Conservation (phyloP, 2,329 filamentous ascomycete species). For the Colletotrichum sp. region DNA sequence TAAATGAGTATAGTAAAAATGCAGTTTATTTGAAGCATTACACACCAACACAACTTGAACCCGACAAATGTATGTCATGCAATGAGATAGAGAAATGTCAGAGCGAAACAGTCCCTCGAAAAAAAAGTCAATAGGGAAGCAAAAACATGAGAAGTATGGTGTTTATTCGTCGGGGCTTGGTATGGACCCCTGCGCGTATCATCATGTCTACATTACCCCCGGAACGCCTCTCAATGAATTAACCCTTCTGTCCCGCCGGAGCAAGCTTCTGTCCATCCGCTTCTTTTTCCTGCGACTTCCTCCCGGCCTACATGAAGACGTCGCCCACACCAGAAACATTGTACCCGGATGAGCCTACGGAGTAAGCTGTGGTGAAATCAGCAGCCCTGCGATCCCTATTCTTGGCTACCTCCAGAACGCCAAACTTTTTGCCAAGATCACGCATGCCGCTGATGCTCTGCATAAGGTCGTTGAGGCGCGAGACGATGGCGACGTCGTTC, state of each 20-base stretch:
- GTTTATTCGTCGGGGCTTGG: neutral
- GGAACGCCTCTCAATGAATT: slow-evolving; percentile 9
- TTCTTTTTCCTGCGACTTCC: neutral
- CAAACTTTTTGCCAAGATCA: slow-evolving; percentile 77
- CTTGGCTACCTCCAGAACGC: slow-evolving; percentile 55
- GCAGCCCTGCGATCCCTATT: slow-evolving; percentile 12
- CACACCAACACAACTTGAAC: neutral
- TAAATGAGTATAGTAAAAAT: neutral
- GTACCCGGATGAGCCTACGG: slow-evolving; percentile 21
- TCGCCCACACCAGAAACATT: slow-evolving; percentile 26
- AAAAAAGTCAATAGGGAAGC: neutral
- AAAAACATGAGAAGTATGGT: neutral
- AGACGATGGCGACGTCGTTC: slow-evolving; percentile 83
- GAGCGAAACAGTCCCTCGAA: neutral
- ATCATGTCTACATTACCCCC: slow-evolving; percentile 13
- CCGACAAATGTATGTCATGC: neutral
- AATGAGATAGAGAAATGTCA: neutral
- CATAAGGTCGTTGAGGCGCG: slow-evolving; percentile 77
- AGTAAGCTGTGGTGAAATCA: neutral
- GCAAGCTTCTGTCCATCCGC: neutral
- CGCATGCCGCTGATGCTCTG: slow-evolving; percentile 73
- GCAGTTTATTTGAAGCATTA: neutral
- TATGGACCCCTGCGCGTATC: neutral
- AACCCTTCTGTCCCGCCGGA: neutral
- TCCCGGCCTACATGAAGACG: slow-evolving; percentile 24